A percentile compares a stretch with the other conserved stretches of the same genome.
phyloP scores from a whole-genome alignment of 371 early-diverging fungal species.

The Syncephalastrum racemosum region DNA sequence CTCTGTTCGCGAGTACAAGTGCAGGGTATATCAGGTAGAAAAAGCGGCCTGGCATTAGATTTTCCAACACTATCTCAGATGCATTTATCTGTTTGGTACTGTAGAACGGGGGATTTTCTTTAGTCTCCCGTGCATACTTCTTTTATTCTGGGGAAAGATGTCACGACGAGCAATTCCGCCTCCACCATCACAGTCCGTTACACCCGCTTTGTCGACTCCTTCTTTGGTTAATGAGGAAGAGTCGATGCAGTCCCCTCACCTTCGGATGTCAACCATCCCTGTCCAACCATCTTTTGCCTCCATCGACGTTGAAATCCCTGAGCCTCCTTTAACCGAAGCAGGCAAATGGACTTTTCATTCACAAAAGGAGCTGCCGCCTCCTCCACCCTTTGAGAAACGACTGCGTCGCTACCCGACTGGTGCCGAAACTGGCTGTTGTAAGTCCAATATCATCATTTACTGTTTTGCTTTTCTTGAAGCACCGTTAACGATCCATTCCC shows the following conservation, averaged over 20 bases:
- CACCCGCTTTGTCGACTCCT: too few species aligned
- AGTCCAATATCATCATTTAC: slow-evolving; percentile 8
- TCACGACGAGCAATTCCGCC: too few species aligned
- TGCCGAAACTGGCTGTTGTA: slow-evolving; percentile 51
- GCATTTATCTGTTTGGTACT: too few species aligned
- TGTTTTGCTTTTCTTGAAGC: neutral
- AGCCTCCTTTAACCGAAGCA: slow-evolving; percentile 50
- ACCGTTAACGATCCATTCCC: neutral
- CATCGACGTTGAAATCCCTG: slow-evolving; percentile 40
- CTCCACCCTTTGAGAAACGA: slow-evolving; percentile 47
- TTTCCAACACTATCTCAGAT: too few species aligned
- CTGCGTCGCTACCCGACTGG: slow-evolving; percentile 47
- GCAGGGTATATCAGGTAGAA: too few species aligned
- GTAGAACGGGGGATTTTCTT: too few species aligned
- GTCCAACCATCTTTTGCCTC: slow-evolving; percentile 39
- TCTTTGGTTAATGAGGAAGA: too few species aligned
- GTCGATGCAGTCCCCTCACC: slow-evolving; percentile 25
- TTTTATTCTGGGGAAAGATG: too few species aligned
- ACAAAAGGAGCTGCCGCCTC: slow-evolving; percentile 46
- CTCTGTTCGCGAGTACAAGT: too few species aligned
- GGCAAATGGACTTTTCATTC: slow-evolving; percentile 55
- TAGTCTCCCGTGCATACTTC: too few species aligned
- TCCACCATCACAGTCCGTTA: too few species aligned
- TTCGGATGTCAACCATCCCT: slow-evolving; percentile 38
- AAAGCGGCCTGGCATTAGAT: too few species aligned